Base-by-base conservation (phyloP, 2,329 filamentous ascomycete genomes). In the Graphilbum sp. region DNA sequence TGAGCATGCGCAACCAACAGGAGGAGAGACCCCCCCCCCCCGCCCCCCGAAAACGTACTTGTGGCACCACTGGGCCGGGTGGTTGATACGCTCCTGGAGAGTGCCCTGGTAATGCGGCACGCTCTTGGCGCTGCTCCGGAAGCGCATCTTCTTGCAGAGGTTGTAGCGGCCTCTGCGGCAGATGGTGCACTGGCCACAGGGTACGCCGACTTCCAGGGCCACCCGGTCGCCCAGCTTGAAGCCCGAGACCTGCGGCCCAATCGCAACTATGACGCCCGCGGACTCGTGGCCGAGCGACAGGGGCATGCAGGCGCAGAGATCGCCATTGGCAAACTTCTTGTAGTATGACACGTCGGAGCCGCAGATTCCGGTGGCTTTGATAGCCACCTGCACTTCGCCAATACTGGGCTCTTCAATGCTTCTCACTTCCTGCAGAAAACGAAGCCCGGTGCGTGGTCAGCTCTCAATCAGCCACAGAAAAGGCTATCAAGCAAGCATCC, bases 301-400 rank as follows among this genome's bases (percentile, higher is more conserved):
- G 21, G 77, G 76, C 43, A 69, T 65, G 45, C 71, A 75, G 34
- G 72, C 74, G 47, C 75, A 75, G 36, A 81, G 65, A 54, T 79
- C 75, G 34, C 76, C 76, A 50, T 81, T 81, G 55, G 74, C 72
- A 50, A 79, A 79, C 49, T 79, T 78, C 53, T 72, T 78, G 61
- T 78, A 81, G 55, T 81, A 81, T 38, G 72, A 73, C 38, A 79
- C 69, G 54, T 81, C 76, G 8, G 74, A 79, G 40, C 76, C 76
- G 53, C 76, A 81, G 48, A 81, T 74, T 29, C 76, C 75, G 19
- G 76, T 80, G 7, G 70, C 66, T 48, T 69, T 70, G 53, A 81
- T 63, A 47, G 71, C 64, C 48, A 80, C 66, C 54, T 80, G 76
- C 39, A 81, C 62, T 50, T 80, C 74, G 39, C 63, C 66, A 20